Conservation (phyloP, 2,329 filamentous ascomycete genomes). For the Colletotrichum eremochloae region DNA sequence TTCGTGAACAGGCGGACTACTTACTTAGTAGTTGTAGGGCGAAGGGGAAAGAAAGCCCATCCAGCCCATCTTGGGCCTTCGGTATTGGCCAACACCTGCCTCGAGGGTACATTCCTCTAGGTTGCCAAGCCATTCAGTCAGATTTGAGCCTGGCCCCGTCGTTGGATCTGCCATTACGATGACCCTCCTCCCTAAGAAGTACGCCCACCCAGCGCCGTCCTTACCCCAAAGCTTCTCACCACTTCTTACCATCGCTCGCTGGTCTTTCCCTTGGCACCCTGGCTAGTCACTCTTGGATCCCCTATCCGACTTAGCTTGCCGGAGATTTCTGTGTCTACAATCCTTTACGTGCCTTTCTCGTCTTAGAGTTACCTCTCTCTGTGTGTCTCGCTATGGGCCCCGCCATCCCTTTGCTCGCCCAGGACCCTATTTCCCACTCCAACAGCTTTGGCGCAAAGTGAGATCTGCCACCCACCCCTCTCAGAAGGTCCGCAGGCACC, state of each 20-base stretch:
- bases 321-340: constrained; percentile 34
- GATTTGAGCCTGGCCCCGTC: neutral
- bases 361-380: constrained; percentile 23
- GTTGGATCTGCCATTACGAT: constrained; percentile 24
- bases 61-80: neutral
- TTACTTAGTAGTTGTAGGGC: constrained; percentile 15
- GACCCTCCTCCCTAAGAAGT: constrained; percentile 30
- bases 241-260: constrained; percentile 13
- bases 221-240: constrained; percentile 1
- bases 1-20: constrained; percentile 15
- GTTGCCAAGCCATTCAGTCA: constrained; percentile 35
- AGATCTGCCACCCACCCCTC: constrained; percentile 25
- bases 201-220: constrained; percentile 19
- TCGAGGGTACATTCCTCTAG: constrained; percentile 6
- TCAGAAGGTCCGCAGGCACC: constrained; percentile 2
- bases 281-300: constrained; percentile 27
- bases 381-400: constrained; percentile 11
- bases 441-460: constrained; percentile 20
- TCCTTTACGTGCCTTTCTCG: constrained; percentile 30
- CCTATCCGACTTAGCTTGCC: constrained; percentile 40
- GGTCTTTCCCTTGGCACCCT: constrained; percentile 22
- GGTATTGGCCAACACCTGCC: constrained; percentile 1
- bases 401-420: constrained; percentile 40
- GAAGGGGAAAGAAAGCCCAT: constrained; percentile 28
- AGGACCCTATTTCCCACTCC: constrained; percentile 20